Base-by-base conservation (phyloP, 1,284 basidiomycete genomes). In the Austroboletus novae-zelandiae region DNA sequence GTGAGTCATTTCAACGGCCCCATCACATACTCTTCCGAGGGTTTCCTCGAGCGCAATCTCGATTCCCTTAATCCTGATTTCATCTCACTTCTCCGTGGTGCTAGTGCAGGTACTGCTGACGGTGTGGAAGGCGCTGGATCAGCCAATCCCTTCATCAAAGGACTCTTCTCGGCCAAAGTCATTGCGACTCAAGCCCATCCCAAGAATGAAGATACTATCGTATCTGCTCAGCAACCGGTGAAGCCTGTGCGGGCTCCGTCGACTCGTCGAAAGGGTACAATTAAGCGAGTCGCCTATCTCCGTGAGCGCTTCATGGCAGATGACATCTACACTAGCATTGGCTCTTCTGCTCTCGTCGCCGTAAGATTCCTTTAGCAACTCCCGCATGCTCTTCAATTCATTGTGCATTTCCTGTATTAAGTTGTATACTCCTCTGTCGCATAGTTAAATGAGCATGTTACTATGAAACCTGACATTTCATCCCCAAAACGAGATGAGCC, bases 181-280 rank as follows among this genome's bases (percentile, higher is more conserved):
- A 91, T 98, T 59, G 86, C 89, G 2, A 96, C 91, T 0, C 89
- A 94, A 64, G 85, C 86, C 0, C 94, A 98, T 65, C 94, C 95
- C 0, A 79, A 88, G 52, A 89, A 94, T 61, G 91, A 98, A 59
- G 91, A 95, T 47, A 97, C 94, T 0, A 94, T 98, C 54, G 92
- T 98, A 29, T 83, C 91, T 1, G 94, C 93, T 1, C 93, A 95
- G 66, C 94, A 98, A 67, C 85, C 87, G 9, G 85, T 96, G 55
- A 93, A 92, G 66, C 95, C 94, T 0, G 92, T 96, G 84, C 84
- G 94, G 13, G 84, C 91, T 0, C 96, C 94, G 0, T 97, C 93
- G 0, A 94, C 86, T 0, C 77, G 89, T 29, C 79, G 91, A 44
- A 94, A 91, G 68, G 80, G 78, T 42, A 84, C 84, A 2, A 23